Conservation (phyloP, 2,329 filamentous ascomycete species). For the Berkeleyomyces rouxiae region DNA sequence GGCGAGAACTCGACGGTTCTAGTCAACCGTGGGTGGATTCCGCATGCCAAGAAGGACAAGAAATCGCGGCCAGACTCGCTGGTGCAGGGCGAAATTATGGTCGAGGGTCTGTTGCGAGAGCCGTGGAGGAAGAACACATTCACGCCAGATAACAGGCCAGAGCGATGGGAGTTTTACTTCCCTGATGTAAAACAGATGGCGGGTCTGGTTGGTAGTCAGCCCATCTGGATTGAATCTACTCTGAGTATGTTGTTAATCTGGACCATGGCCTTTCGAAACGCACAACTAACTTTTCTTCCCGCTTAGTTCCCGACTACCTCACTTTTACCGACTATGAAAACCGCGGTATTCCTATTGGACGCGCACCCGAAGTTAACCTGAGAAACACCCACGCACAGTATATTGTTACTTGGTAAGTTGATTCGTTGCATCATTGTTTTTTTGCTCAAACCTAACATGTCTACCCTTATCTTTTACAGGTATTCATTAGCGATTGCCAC, state of each 20-base stretch:
- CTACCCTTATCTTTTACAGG: constrained; percentile 32
- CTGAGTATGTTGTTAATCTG: constrained; percentile 45
- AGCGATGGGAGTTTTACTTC: constrained; percentile 81
- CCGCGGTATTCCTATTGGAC: constrained; percentile 77
- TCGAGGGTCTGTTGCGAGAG: constrained; percentile 72
- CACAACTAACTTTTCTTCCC: neutral
- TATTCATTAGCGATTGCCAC: constrained; percentile 75
- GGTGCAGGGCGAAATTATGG: constrained; percentile 51
- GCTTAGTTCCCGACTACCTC: constrained; percentile 59
- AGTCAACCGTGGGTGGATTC: constrained; percentile 84
- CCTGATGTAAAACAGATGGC: constrained; percentile 92
- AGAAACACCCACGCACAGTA: constrained; percentile 97
- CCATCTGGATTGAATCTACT: constrained; percentile 90
- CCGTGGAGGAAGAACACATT: constrained; percentile 98
- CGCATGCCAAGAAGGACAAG: constrained; percentile 54
- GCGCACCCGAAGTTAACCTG: constrained; percentile 76
- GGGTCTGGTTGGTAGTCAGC: constrained; percentile 58
- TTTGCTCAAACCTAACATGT: neutral
- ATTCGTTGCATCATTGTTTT: neutral
- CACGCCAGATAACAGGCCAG: constrained; percentile 75
- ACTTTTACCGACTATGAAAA: constrained; percentile 57
- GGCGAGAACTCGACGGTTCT: constrained; percentile 51
- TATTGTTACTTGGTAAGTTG: constrained; percentile 86
- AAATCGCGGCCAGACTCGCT: constrained; percentile 47
- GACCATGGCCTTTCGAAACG: neutral